Conservation (phyloP, 1,139 yeast species). For the Debaryomyces coudertii region DNA sequence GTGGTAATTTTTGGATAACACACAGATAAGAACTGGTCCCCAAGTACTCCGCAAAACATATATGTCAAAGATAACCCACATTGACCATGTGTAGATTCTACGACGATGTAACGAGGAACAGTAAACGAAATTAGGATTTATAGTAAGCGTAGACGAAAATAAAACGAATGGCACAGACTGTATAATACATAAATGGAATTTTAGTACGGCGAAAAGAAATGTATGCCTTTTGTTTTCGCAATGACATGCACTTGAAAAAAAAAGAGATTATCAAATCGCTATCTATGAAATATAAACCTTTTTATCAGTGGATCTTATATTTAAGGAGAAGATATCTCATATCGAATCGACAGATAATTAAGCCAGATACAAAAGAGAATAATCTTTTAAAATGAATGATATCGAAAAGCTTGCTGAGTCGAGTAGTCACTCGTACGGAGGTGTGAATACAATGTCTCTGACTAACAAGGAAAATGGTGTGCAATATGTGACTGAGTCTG, state of each 20-base stretch:
- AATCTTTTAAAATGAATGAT: constrained; percentile 13
- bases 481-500: constrained; percentile 17
- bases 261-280: constrained; percentile 2
- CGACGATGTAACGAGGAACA: neutral
- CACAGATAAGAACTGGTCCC: neutral
- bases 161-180: constrained; percentile 1
- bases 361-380: neutral
- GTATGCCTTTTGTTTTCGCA: constrained; percentile 10
- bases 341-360: neutral
- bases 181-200: constrained; percentile 5
- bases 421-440: constrained; percentile 10
- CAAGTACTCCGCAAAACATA: neutral
- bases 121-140: neutral
- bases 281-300: constrained; percentile 1
- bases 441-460: neutral
- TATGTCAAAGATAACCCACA: neutral
- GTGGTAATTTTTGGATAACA: neutral
- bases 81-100: neutral
- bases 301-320: constrained; percentile 4
- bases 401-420: constrained; percentile 16
- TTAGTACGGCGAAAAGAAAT: constrained; percentile 7
- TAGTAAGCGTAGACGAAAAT: constrained; percentile 1
- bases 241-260: constrained; percentile 15
- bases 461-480: constrained; percentile 13
- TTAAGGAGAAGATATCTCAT: neutral